Base-by-base conservation (phyloP, 257 asterid species). In the Scutellaria minor region DNA sequence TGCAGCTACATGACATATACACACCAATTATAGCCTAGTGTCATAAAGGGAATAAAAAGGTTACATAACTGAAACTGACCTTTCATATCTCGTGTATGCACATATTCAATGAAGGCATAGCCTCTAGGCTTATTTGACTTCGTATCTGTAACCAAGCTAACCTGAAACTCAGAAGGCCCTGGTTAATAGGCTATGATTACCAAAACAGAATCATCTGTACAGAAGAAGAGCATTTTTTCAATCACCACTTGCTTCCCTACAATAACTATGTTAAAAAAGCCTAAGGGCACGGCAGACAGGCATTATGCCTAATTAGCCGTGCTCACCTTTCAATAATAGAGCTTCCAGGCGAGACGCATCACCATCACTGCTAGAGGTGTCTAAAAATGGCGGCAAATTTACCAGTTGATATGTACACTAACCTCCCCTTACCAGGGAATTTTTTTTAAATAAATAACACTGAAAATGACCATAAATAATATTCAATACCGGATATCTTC, bases 341-440 rank as follows among this genome's bases (percentile, higher is more conserved):
- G 94, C 98, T 86, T 86, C 96, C 93, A 86, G 82, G 92, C 88
- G 77, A 90, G 96, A 92, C 63, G 96, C 90, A 83, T 88, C 99
- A 90, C 90, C 96, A 80, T 86, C 96, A 95, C 88, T 79, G 93
- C 95, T 82, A 87, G 92, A 84, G 89, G 86, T 84, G 91, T 87
- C 84, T 80, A 83, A 88, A 84, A 86, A 83, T 80, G 70, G 87
- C 65, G 90, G 92, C 89, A 86, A 85, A 82, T 83, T 83, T 86
- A 94, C 92, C 96, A 87, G 83, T 87, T 76, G 85, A 86, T 75
- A 83, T 47, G 79, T 77, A 84, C 71, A 82, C 92, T 91, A 89
- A 80, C 85, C 79, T 83, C 99, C 97, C 97, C 99, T 95, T 90
- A 95, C 97, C 99, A 89, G 99, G 98, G 99, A 83, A 27, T 70